Evolutionary conservation across 352 stramenopile species (phyloP), one percentile per base, ranked within the genome.

Genomic region (Pythium rhizo-oryzae): DNA sequence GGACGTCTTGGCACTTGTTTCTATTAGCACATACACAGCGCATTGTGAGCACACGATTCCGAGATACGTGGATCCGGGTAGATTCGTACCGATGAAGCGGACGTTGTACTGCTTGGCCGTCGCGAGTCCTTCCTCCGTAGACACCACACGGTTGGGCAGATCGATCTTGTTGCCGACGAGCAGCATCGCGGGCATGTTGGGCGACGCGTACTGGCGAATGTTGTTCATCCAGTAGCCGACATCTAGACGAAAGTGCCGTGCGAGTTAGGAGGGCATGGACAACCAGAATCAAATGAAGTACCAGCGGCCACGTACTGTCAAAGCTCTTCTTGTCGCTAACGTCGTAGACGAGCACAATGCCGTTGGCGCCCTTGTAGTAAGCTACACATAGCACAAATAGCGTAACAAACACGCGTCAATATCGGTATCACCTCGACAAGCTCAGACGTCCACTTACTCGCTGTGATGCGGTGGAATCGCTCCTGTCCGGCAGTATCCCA

Each of bases 181-280:
- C 46, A 97, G 71, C 87, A 93, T 96, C n/a, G 79, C 90, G 21
- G 81, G 86, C 72, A 92, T 89, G 55, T 80, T 79, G 39, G 83
- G 79, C 1, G 82, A 80, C 21, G 90, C 92, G 65, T 96, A 93
- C 60, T 95, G 85, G 16, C 93, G 87, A 63, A 98, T 98, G 69
- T 98, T 98, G 67, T 98, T 96, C 90, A 98, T 97, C 94, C 94
- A 98, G 67, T 98, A 98, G 68, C 87, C 91, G 53, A 98, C 92
- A 54, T 98, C 87, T 96, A 52, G 25, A 13, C 13, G 70, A 41
- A 46, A 63, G 6, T 44, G 11, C 4, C 41, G 5, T 19, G 13
- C 21, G 18, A 47, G 41, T n/a, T 21, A 47, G 18, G 15, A 47
- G 41, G 1, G 1, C 35, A 6, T 7, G 13, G 35, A 47, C 15